Conservation (phyloP, 371 early-diverging fungal species). For the Mortierella sp. region DNA sequence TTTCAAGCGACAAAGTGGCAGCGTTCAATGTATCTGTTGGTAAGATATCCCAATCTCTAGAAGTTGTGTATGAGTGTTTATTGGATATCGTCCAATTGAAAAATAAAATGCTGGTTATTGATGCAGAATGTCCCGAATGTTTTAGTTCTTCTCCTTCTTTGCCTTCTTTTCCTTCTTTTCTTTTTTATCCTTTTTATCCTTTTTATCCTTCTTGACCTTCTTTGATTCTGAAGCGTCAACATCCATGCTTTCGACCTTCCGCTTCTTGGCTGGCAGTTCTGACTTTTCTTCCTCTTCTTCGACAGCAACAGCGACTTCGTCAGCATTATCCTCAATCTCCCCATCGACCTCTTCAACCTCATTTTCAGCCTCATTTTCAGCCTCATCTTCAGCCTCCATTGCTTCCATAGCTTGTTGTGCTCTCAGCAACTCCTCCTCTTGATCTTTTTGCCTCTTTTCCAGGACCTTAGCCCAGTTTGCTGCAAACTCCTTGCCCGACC, state of each 20-base stretch:
- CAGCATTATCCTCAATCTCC: background rate
- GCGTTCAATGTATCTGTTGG: no score
- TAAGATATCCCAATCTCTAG: no score
- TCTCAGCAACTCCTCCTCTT: constrained; percentile 28
- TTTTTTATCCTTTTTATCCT: background rate
- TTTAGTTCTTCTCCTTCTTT: constrained; percentile 5
- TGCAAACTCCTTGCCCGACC: constrained; percentile 51
- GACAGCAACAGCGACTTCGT: background rate
- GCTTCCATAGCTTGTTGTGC: constrained; percentile 21
- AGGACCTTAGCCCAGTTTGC: constrained; percentile 31
- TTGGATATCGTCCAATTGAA: background rate
- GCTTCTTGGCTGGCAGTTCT: constrained; percentile 30
- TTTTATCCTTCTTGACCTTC: constrained; percentile 1
- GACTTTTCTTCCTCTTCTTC: constrained; percentile 9
- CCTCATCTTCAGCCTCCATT: constrained; percentile 15
- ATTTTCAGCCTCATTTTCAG: constrained; percentile 11
- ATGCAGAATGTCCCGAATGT: background rate
- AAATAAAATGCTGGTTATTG: background rate
- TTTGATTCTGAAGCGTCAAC: background rate
- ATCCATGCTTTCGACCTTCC: constrained; percentile 3
- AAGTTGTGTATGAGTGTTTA: background rate
- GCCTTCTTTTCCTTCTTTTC: constrained; percentile 3
- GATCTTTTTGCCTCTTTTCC: constrained; percentile 28
- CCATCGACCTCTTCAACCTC: constrained; percentile 6
- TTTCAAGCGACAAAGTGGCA: no score